Base-by-base conservation (phyloP, 2,329 filamentous ascomycete genomes). In the Colletotrichum limetticola region DNA sequence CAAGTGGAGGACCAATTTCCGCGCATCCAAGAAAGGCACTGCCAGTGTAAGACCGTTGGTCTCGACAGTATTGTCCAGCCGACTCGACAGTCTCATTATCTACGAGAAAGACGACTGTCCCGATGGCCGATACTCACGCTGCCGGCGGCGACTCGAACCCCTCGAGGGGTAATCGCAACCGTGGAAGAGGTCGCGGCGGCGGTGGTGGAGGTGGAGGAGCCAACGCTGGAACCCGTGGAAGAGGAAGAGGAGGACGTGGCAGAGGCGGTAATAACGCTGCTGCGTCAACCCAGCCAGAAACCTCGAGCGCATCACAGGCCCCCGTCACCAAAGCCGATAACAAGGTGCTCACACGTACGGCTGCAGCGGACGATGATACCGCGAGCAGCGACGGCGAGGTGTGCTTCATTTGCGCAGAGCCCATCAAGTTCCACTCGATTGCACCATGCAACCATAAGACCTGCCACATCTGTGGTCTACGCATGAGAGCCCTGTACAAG, bases 401-500 rank as follows among this genome's bases (percentile, higher is more conserved):
- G 74, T 99, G 97, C 89, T 98, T 98, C 84, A 99, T 99, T 79
- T 99, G 97, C 83, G 96, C 97, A 69, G 98, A 95, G 76, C 91
- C 92, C 2, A 92, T 99, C 60, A 91, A 93, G 61, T 95, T 98
- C 85, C 92, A 94, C 78, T 93, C 95, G 11, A 91, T 99, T 76
- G 92, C 95, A 37, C 96, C 97, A 24, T 99, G 97, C 84, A 98
- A 98, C 82, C 97, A 99, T 84, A 90, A 94, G 70, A 98, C 96
- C 61, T 99, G 97, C 81, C 97, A 99, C 84, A 98, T 98, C 76
- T 99, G 97, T 82, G 93, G 95, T 11, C 85, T 99, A 77, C 91
- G 97, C 72, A 91, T 98, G 90, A 91, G 97, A 77, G 97, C 96
- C 1, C 86, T 99, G 57, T 99, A 98, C 85, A 98, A 98, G 86